Evolutionary conservation across 805 yeast species (phyloP).

Genomic region (Vanderwaltozyma tropicalis): DNA sequence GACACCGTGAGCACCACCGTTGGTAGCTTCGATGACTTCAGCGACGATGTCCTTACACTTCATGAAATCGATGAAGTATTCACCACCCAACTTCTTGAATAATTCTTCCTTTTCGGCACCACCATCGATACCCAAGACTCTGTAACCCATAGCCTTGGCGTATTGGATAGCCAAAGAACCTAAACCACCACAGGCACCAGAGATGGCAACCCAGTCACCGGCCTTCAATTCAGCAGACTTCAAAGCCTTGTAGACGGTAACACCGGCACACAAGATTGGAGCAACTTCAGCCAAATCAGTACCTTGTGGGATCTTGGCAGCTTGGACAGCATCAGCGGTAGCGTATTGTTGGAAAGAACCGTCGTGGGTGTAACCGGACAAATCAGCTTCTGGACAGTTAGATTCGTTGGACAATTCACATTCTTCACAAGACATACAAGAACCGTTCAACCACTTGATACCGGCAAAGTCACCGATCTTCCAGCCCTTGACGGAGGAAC

Average conservation of each 20-base stretch:
- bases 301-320: slow-evolving; percentile 47
- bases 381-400: slow-evolving; percentile 59
- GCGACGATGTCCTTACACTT: slow-evolving; percentile 40
- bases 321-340: slow-evolving; percentile 55
- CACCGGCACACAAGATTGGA: slow-evolving; percentile 59
- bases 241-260: slow-evolving; percentile 59
- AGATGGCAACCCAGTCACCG: slow-evolving; percentile 66
- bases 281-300: slow-evolving; percentile 47
- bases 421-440: slow-evolving; percentile 54
- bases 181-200: slow-evolving; percentile 79
- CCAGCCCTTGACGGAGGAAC: slow-evolving; percentile 49
- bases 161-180: slow-evolving; percentile 69
- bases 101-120: slow-evolving; percentile 55
- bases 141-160: slow-evolving; percentile 65
- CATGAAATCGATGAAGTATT: slow-evolving; percentile 48
- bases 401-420: slow-evolving; percentile 51
- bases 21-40: slow-evolving; percentile 37
- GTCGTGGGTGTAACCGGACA: slow-evolving; percentile 67
- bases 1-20: slow-evolving; percentile 63
- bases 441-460: slow-evolving; percentile 59
- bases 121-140: slow-evolving; percentile 64
- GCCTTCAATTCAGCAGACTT: slow-evolving; percentile 46
- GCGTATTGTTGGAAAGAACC: slow-evolving; percentile 60
- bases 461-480: slow-evolving; percentile 59
- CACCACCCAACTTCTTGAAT: slow-evolving; percentile 51